Percentiles rank a stretch among this genome's conserved stretches.
Conservation (phyloP, 495 filamentous ascomycete species). For the Astrocystis sublimbata region DNA sequence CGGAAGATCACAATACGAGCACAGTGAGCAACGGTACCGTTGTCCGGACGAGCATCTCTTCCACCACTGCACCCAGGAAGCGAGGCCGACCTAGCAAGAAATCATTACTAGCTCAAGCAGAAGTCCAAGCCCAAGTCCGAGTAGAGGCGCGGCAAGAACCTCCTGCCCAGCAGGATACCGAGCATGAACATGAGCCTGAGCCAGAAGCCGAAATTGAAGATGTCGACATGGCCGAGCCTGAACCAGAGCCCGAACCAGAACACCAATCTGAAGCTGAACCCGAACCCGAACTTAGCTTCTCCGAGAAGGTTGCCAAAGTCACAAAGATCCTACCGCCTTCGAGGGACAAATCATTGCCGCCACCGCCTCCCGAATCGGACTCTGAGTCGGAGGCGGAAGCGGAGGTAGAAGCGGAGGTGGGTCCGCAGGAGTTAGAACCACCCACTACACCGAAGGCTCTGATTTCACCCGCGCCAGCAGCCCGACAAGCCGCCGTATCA, state of each 20-base stretch:
- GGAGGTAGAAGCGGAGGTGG: too few species aligned
- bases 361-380: conserved; percentile 29
- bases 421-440: conserved; percentile 22
- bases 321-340: conserved; percentile 17
- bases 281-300: neutral
- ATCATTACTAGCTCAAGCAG: conserved; percentile 18
- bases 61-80: conserved; percentile 41
- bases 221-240: neutral
- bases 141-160: neutral
- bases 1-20: conserved; percentile 41
- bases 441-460: conserved; percentile 39
- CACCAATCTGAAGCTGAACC: neutral
- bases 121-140: too few species aligned
- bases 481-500: conserved; percentile 42
- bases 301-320: conserved; percentile 19
- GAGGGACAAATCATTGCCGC: conserved; percentile 33
- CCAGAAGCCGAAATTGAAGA: conserved; percentile 6
- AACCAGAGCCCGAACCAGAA: conserved; percentile 1
- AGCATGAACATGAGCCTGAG: too few species aligned
- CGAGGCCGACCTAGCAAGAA: conserved; percentile 52
- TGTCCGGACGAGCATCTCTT: conserved; percentile 41
- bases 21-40: conserved; percentile 45
- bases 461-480: conserved; percentile 32
- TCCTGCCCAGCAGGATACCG: neutral
- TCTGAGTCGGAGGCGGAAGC: too few species aligned